Base-by-base conservation (phyloP, 768 basidiomycete genomes). In the Collybia mongolica region DNA sequence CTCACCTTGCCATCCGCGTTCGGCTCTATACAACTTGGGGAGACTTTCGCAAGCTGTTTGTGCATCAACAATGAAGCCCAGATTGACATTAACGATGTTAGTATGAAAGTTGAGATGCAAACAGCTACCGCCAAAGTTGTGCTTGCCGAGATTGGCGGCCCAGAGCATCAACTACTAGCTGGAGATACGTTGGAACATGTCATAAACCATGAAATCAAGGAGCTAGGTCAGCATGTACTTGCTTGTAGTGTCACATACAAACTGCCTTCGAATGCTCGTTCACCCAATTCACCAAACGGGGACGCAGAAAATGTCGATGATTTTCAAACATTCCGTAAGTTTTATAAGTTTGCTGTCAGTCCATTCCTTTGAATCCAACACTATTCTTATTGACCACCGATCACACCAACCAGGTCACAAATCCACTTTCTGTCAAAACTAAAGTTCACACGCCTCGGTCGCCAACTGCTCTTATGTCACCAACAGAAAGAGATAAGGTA, bases 401-500 rank as follows among this genome's bases (percentile, higher is more conserved):
- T 41, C 42, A 11, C 38, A 18, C 18, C 49, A 42, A 40, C 14
- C 56, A 96, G 92, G 93, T 94, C 20, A 88, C 86, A n/a, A 95
- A 96, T 57, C 95, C 95, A 1, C 72, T 98, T 12, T 92, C 92
- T 0, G 94, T 98, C 51, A 96, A 96, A 69, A 97, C 94, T 12
- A 95, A 95, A 65, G 91, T 96, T 0, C 91, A 97, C 64, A 61
- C 74, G 2, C 80, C 90, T 1, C 80, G 78, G 45, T 86, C 90
- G 0, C 86, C 92, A 0, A 81, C 88, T 18, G 85, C 92, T 1
- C 54, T 83, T 9, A 70, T 94, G 23, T 79, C 83, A 5, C 65
- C 77, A 2, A 40, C 65, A 2, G 86, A 91, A 57, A 80, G 91
- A 48, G 83, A 89, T 42, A 91, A 91, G 55, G 77, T 96, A 28